Conservation (phyloP, 352 stramenopile genomes). For the Globisporangium cederbergense region DNA sequence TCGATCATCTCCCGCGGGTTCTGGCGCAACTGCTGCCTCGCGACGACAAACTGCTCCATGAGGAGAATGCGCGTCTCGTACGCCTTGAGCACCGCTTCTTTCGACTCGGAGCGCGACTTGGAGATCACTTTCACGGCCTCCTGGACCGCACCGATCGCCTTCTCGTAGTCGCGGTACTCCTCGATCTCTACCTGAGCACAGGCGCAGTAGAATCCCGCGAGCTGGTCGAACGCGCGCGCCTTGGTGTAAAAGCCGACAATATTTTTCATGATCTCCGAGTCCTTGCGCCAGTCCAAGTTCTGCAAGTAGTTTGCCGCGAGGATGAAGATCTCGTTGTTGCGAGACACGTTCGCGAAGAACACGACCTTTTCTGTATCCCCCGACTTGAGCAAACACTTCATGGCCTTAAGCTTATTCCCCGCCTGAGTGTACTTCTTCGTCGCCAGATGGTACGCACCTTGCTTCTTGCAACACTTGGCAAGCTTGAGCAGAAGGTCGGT, state of each 20-base stretch:
- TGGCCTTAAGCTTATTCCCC: conserved; percentile 89
- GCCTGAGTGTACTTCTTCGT: conserved; percentile 96
- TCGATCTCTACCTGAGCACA: conserved; percentile 93
- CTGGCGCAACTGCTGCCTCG: conserved; percentile 49
- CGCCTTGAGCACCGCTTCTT: conserved; percentile 57
- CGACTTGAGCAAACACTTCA: conserved; percentile 95
- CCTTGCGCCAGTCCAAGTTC: conserved; percentile 91
- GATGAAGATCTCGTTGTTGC: conserved; percentile 93
- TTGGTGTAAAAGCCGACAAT: conserved; percentile 96
- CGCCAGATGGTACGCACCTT: conserved; percentile 90
- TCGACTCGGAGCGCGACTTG: conserved; percentile 70
- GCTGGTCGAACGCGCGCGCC: conserved; percentile 89
- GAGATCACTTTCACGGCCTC: conserved; percentile 86
- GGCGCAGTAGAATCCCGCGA: conserved; percentile 89
- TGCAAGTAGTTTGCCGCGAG: conserved; percentile 95
- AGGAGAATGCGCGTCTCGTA: conserved; percentile 64
- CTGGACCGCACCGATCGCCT: conserved; percentile 87
- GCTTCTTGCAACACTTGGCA: conserved; percentile 90
- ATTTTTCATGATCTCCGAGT: conserved; percentile 89
- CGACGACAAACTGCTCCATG: conserved; percentile 86
- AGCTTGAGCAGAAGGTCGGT: conserved; percentile 88
- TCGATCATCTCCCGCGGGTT: conserved; percentile 70
- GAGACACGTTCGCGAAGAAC: conserved; percentile 91
- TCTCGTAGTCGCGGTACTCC: conserved; percentile 94
- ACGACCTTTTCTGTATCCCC: conserved; percentile 95